Evolutionary conservation across 768 basidiomycete species (phyloP).

Genomic region (Auricularia auricula-judae): DNA sequence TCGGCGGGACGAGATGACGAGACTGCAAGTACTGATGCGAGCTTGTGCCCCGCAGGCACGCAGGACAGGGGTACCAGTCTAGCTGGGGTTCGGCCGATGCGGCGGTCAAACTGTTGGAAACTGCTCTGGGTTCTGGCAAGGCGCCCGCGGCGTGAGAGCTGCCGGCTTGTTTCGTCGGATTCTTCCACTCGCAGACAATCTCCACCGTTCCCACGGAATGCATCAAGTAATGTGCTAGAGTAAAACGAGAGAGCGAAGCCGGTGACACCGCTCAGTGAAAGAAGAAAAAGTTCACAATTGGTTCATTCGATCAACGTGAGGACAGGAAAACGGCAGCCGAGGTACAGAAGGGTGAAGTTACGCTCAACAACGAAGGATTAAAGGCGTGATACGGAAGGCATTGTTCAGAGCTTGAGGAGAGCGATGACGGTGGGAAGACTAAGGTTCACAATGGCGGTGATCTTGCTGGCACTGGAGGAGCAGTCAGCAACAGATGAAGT

Average conservation of each 20-base stretch:
- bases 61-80: conserved; percentile 16
- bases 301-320: too few relatives aligned
- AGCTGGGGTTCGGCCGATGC: conserved; percentile 16
- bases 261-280: too few relatives aligned
- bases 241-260: too few relatives aligned
- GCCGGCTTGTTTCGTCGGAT: too few relatives aligned
- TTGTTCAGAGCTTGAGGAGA: neutral
- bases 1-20: neutral
- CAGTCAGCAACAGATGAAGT: neutral
- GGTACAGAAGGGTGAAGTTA: too few relatives aligned
- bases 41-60: conserved; percentile 5
- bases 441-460: neutral
- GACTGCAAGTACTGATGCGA: neutral
- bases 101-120: conserved; percentile 9
- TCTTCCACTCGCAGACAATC: too few relatives aligned
- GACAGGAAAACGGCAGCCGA: too few relatives aligned
- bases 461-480: neutral
- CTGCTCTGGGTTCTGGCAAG: neutral
- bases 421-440: neutral
- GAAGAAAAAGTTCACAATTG: too few relatives aligned
- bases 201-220: too few relatives aligned
- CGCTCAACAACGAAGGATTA: too few relatives aligned
- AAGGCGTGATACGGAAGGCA: neutral
- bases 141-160: too few relatives aligned
- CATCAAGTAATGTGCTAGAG: too few relatives aligned